Conservation (phyloP, 345 rosid genomes). For the Rhodomyrtus tomentosa region DNA sequence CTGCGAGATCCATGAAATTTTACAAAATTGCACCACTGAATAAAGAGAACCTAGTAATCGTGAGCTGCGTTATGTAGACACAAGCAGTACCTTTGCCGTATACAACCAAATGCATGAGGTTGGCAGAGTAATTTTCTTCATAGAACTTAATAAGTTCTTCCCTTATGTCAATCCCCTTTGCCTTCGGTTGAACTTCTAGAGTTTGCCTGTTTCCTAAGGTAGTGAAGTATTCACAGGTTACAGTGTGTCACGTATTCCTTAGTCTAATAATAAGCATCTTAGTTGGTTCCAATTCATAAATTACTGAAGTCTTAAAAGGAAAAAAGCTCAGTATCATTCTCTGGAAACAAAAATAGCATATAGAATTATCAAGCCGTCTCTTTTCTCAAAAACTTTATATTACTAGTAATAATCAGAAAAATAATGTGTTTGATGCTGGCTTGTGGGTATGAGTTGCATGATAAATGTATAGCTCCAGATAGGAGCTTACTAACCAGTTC, state of each 20-base stretch:
- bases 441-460: not conserved
- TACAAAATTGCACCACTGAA: not conserved
- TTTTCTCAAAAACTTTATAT: not conserved
- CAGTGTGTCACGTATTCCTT: not conserved
- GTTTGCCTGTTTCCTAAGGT: conserved; percentile 66
- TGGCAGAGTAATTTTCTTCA: conserved; percentile 74
- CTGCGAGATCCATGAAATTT: conserved; percentile 29
- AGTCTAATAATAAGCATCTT: not conserved
- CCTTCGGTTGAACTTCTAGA: conserved; percentile 65
- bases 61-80: not conserved
- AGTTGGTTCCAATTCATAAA: not conserved
- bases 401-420: not conserved
- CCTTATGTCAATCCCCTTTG: conserved; percentile 65
- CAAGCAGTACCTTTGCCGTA: conserved; percentile 53
- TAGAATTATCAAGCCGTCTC: not conserved
- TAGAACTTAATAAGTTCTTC: conserved; percentile 73
- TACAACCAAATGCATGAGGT: conserved; percentile 74
- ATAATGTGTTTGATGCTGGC: not conserved
- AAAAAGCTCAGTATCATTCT: not conserved
- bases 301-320: not conserved
- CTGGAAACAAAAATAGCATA: not conserved
- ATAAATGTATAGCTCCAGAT: not conserved
- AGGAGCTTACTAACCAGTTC: not conserved
- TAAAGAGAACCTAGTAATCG: not conserved
- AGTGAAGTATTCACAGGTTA: not conserved